Evolutionary conservation across 495 filamentous ascomycete species (phyloP).

Genomic region (Neurospora sp.): DNA sequence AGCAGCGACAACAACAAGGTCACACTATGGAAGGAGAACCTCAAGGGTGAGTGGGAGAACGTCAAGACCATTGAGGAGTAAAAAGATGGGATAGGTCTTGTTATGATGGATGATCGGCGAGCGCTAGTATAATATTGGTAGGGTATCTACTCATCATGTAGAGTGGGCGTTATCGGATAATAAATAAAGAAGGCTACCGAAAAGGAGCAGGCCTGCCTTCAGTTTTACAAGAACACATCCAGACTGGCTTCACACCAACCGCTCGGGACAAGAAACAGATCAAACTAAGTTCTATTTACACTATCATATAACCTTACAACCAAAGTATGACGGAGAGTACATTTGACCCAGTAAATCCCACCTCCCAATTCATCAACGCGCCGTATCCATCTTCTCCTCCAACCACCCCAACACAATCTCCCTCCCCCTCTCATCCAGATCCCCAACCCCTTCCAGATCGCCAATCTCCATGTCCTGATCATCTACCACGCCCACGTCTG

Average conservation of each 20-base stretch:
- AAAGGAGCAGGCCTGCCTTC: neutral
- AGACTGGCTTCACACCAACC: neutral
- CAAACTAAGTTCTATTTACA: neutral
- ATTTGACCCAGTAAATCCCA: neutral
- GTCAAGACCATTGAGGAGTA: slow-evolving; percentile 95
- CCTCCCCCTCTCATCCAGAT: slow-evolving; percentile 7
- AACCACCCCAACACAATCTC: slow-evolving; percentile 18
- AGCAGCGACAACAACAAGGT: slow-evolving; percentile 95
- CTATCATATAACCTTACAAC: neutral
- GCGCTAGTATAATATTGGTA: neutral
- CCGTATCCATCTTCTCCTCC: slow-evolving; percentile 11
- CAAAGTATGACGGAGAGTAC: neutral
- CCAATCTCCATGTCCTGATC: neutral
- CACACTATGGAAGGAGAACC: slow-evolving; percentile 76
- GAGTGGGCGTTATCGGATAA: neutral
- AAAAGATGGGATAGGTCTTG: neutral
- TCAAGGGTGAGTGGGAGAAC: slow-evolving; percentile 80
- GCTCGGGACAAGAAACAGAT: neutral
- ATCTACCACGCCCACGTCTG: neutral
- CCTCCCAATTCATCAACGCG: neutral
- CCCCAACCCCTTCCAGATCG: neutral
- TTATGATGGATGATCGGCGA: neutral
- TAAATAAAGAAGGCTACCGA: neutral
- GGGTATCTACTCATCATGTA: neutral
- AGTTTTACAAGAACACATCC: neutral